Base-by-base conservation (phyloP, 129 eudicot species). In the Silybum marianum region DNA sequence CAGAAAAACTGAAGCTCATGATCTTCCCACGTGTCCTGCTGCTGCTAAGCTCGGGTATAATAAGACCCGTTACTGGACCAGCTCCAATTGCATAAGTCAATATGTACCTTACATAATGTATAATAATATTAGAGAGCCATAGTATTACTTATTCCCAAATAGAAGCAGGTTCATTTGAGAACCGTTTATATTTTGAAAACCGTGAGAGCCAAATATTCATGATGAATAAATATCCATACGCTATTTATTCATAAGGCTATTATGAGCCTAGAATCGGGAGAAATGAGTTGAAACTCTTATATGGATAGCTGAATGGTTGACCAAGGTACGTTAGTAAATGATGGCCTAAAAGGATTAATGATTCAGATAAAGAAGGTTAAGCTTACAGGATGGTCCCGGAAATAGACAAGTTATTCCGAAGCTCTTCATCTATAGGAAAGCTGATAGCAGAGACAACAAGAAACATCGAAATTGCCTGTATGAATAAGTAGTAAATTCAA, bases 1-100 rank as follows among this genome's bases (percentile, higher is more conserved):
- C 94, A 48, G 92, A 91, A 85, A 93, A 90, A 85, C 98, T 91
- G 88, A 93, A 93, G 88, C 90, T 84, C 94, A 93, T 86, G 71
- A 93, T 90, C 83, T 89, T 93, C 74, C 93, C 96, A n/a, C 94
- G 93, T 79, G 94, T 89, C 88, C 93, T 91, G 87, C 90, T 89
- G 84, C 97, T 91, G 87, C 97, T 91, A 69, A 93, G 96, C 88
- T 93, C 97, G 72, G 98, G 98, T 84, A 93, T 93, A 66, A 93
- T 82, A 71, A 93, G 85, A 69, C 98, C 98, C 0, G 98, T 93
- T 69, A 87, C 93, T 72, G 98, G 98, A 39, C 98, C 98, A 72
- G 97, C 97, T 87, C 98, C 97, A 42, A 87, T 78, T 25, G 98
- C 94, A 87, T 78, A 93, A 58, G 87, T 76, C 79, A 86, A 91